phyloP scores from a whole-genome alignment of 1,284 basidiomycete species.

The Ceratobasidium papillatum region DNA sequence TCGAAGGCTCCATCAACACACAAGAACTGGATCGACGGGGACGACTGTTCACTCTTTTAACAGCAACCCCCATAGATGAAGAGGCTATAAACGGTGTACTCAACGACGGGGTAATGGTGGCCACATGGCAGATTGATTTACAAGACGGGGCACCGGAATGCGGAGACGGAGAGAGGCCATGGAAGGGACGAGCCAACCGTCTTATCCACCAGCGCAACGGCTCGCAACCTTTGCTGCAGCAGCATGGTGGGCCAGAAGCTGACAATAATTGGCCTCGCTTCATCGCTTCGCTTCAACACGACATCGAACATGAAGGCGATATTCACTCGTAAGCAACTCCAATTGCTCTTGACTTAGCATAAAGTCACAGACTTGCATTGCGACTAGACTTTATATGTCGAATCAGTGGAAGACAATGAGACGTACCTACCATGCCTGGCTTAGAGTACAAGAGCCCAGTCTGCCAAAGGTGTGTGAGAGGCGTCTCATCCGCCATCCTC shows the following conservation, averaged over 20 bases:
- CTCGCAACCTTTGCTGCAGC: background rate
- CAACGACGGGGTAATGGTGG: background rate
- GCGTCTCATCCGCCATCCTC: too few relatives aligned
- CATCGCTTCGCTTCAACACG: background rate
- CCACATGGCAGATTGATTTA: background rate
- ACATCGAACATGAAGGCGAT: background rate
- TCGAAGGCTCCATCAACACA: conserved; percentile 8
- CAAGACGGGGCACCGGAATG: background rate
- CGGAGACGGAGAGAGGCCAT: background rate
- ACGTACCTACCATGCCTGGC: too few relatives aligned
- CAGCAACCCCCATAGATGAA: background rate
- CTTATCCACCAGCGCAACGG: background rate
- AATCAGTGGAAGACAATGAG: too few relatives aligned
- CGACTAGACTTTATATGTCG: too few relatives aligned
- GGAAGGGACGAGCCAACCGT: conserved; percentile 13
- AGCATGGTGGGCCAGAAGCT: background rate
- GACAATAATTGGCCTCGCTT: background rate
- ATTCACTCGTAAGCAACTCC: conserved; percentile 19
- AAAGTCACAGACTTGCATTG: too few relatives aligned
- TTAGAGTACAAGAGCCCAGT: too few relatives aligned
- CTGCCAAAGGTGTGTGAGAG: too few relatives aligned
- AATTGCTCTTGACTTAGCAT: too few relatives aligned
- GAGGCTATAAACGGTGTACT: background rate
- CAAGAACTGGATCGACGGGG: background rate
- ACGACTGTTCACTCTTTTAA: background rate